Evolutionary conservation across 331 rosid species (phyloP).

Genomic region (Quercus phellos): DNA sequence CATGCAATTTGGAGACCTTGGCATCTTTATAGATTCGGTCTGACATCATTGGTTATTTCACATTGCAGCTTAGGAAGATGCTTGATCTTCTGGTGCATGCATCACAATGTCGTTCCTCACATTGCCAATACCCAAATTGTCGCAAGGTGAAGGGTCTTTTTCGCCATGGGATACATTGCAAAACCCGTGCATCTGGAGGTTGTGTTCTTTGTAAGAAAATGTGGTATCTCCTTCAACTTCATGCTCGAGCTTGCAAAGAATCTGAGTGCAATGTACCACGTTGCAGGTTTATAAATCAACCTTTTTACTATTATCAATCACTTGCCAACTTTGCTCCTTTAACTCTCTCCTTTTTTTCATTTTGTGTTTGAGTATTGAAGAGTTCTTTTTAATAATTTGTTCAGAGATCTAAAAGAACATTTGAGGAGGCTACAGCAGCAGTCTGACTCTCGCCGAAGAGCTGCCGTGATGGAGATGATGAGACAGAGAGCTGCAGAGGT

Average conservation of each 20-base stretch:
- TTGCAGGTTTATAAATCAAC: slow-evolving; percentile 60
- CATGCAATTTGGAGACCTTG: not conserved
- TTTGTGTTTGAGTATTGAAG: not conserved
- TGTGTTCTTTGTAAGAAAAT: slow-evolving; percentile 88
- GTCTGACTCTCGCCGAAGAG: slow-evolving; percentile 90
- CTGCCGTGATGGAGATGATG: slow-evolving; percentile 98
- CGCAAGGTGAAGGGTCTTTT: slow-evolving; percentile 94
- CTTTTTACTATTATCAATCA: not conserved
- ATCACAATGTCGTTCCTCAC: slow-evolving; percentile 85
- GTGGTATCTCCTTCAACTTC: slow-evolving; percentile 97
- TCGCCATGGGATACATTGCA: slow-evolving; percentile 85
- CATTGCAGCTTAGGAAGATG: slow-evolving; percentile 82
- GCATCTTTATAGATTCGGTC: not conserved
- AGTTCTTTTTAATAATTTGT: slow-evolving; percentile 9
- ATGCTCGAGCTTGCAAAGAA: slow-evolving; percentile 96
- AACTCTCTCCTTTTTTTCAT: not conserved
- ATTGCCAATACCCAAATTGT: slow-evolving; percentile 84
- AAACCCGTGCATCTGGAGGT: slow-evolving; percentile 83
- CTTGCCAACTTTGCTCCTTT: not conserved
- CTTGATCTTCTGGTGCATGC: slow-evolving; percentile 96
- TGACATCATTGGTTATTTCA: slow-evolving; percentile 24
- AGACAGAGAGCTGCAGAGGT: slow-evolving; percentile 97
- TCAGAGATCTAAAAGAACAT: slow-evolving; percentile 90
- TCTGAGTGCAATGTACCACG: slow-evolving; percentile 92
- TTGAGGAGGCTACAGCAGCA: slow-evolving; percentile 87